Evolutionary conservation across 208 protist species (phyloP).

Genomic region (Trichomonas tenax): DNA sequence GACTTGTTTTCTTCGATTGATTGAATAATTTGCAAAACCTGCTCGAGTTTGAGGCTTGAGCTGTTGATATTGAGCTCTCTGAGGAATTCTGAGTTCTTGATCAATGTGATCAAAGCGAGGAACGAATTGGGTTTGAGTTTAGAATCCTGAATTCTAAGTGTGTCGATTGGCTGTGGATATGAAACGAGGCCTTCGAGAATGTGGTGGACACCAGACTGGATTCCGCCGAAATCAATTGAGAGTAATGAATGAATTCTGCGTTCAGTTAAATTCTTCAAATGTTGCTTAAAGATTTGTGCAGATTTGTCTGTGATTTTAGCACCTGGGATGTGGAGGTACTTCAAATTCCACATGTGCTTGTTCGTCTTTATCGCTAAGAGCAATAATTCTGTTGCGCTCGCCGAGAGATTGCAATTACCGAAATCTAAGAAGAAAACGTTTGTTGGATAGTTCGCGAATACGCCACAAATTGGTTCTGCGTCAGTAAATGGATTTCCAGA

Average conservation of each 20-base stretch:
- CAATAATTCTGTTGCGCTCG: neutral
- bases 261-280: neutral
- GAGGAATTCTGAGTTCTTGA: neutral
- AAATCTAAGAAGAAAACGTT: neutral
- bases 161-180: neutral
- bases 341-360: neutral
- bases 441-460: neutral
- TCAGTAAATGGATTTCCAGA: neutral
- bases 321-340: neutral
- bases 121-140: neutral
- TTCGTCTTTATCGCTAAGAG: neutral
- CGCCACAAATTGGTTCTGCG: neutral
- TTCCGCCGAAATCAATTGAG: neutral
- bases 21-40: neutral
- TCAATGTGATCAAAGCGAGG: neutral
- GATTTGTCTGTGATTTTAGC: neutral
- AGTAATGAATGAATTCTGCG: neutral
- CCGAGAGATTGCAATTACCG: neutral
- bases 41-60: neutral
- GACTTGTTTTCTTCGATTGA: neutral
- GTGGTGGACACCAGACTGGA: neutral
- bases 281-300: neutral
- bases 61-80: neutral
- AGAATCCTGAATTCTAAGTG: neutral
- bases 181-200: neutral